phyloP scores from a whole-genome alignment of 805 yeast species.

The Candida silvatica region DNA sequence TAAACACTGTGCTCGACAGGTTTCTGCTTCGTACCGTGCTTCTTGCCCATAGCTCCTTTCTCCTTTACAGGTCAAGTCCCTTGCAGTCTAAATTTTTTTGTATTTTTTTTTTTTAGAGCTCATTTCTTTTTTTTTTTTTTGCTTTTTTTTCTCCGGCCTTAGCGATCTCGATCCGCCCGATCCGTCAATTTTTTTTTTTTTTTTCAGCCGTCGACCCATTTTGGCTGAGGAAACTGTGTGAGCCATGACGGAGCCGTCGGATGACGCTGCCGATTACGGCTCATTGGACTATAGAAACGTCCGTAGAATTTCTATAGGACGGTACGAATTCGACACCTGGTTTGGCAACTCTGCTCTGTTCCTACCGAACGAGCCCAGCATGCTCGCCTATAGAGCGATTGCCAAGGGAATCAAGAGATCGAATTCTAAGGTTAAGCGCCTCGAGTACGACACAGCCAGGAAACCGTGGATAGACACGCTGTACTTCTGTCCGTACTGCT shows the following conservation, averaged over 20 bases:
- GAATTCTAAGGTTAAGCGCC: slow-evolving; percentile 10
- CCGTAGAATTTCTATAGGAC: slow-evolving; percentile 56
- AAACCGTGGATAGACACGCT: slow-evolving; percentile 52
- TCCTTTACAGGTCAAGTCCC: too few relatives aligned
- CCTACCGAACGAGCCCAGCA: slow-evolving; percentile 31
- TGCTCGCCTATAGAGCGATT: slow-evolving; percentile 34
- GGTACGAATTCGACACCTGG: slow-evolving; percentile 70
- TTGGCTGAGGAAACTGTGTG: too few relatives aligned
- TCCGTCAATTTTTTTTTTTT: too few relatives aligned
- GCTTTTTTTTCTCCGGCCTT: too few relatives aligned
- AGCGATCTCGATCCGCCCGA: too few relatives aligned
- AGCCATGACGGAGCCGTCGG: background rate
- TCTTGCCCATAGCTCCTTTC: too few relatives aligned
- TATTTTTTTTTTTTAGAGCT: too few relatives aligned
- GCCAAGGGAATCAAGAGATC: slow-evolving; percentile 16
- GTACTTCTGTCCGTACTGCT: slow-evolving; percentile 73
- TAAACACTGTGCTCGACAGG: slow-evolving; percentile 5
- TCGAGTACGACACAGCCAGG: slow-evolving; percentile 9
- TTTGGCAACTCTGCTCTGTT: slow-evolving; percentile 82
- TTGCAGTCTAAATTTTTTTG: too few relatives aligned
- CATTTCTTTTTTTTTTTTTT: too few relatives aligned
- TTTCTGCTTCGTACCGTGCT: slow-evolving; percentile 7
- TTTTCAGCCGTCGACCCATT: too few relatives aligned
- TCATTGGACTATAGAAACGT: slow-evolving; percentile 57
- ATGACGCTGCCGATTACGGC: slow-evolving; percentile 45